These are phyloP conservation scores for Beauveria brongniartii DNA, from an alignment of 2,329 filamentous ascomycete genomes.

Conservation along the genomic window DNA sequence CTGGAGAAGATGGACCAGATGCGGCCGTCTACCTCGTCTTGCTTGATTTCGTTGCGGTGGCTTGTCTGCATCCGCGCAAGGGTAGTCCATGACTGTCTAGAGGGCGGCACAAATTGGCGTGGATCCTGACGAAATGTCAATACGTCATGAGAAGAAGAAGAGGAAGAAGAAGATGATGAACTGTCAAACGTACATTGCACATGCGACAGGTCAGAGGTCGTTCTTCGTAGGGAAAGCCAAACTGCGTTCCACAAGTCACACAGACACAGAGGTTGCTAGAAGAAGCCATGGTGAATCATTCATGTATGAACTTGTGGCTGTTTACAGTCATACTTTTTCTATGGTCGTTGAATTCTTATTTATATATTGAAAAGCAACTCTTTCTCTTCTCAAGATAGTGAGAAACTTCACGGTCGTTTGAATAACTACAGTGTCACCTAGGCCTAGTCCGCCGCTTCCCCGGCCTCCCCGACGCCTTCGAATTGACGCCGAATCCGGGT, in stretches of 20 bases:
- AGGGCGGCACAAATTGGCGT: conserved; percentile 57
- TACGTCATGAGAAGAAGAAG: no score
- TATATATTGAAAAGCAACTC: not conserved
- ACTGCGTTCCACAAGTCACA: conserved; percentile 64
- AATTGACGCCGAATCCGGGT: not conserved
- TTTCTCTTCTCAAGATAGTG: not conserved
- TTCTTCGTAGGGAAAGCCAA: conserved; percentile 31
- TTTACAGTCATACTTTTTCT: not conserved
- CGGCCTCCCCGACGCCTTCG: not conserved
- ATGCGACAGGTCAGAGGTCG: conserved; percentile 54
- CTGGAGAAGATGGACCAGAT: conserved; percentile 41
- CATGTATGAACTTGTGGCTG: no score
- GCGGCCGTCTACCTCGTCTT: conserved; percentile 35
- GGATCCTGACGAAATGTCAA: conserved; percentile 35
- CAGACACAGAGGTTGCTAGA: conserved; percentile 36
- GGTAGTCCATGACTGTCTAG: conserved; percentile 52
- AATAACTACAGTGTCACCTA: not conserved
- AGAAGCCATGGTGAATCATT: not conserved
- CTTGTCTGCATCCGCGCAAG: conserved; percentile 36
- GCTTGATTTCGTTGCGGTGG: conserved; percentile 47
- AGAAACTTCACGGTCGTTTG: not conserved
- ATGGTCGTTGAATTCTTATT: not conserved
- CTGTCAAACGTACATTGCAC: conserved; percentile 41
- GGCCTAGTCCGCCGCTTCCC: not conserved
- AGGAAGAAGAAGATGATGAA: no score